Base-by-base conservation (phyloP, 495 filamentous ascomycete genomes). In the Daldinia vernicosa region DNA sequence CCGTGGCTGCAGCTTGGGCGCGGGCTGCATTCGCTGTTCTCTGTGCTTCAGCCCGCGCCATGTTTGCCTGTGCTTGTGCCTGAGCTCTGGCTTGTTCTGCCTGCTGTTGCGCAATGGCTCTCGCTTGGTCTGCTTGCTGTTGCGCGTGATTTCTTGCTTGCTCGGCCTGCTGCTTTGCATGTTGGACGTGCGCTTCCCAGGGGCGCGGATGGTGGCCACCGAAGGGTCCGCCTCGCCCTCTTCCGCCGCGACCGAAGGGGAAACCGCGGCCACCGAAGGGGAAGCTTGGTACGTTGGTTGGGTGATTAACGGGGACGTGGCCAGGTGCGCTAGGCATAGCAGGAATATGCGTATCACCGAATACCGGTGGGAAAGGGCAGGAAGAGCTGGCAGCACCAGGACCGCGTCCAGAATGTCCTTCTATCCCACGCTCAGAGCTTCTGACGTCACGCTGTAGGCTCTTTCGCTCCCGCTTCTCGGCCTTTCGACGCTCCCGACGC, bases 401-500 rank as follows among this genome's bases (percentile, higher is more conserved):
- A 19, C 30, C 61, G 37, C 74, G 69, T 11, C 71, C 24, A 22
- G 43, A 22, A 47, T 24, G 43, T 11, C 43, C 43, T 24, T 12
- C 64, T 14, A 60, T 58, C 28, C 72, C 72, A 5, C 71, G 75
- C 53, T 56, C 56, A 0, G 76, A 77, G 4, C 70, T 73, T 39
- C 70, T 71, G 43, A 74, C 58, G 19, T 78, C 75, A 22, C 72
- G 74, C 40, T 63, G 67, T 35, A 68, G 54, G 17, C 72, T 71
- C 14, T 66, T 67, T 30, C 60, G 72, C 28, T 80, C 77, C 1
- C 69, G 72, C 60, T 74, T 82, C 63, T 78, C 75, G 22, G 79
- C 76, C 22, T 67, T 71, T 0, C 70, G 67, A 2, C 63, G 70
- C 22, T 76, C 70, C 14, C 65, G 66, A 28, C 66, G 74, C 40